These are phyloP conservation scores for Lecanosticta acicola DNA, from an alignment of 2,329 filamentous ascomycete genomes.

Conservation along the genomic window DNA sequence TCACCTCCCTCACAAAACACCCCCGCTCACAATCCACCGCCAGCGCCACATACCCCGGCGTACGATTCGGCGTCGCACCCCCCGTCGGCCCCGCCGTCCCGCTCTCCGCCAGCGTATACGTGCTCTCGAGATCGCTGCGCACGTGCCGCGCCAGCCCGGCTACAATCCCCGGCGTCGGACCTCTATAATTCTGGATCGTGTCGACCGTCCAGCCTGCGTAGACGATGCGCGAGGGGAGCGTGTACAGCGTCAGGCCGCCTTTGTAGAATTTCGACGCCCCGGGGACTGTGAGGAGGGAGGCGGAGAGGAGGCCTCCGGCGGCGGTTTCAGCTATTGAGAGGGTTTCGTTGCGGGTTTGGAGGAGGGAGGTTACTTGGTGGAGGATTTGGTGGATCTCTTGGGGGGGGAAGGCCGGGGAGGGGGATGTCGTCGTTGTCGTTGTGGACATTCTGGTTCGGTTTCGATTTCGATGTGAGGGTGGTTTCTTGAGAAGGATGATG, in stretches of 20 bases:
- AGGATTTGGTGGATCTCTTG: constrained; percentile 40
- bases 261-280: constrained; percentile 56
- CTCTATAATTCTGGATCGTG: constrained; percentile 49
- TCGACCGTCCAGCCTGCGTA: constrained; percentile 58
- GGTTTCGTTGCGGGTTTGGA: constrained; percentile 52
- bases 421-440: constrained; percentile 12
- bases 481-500: no score
- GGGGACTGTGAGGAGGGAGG: constrained; percentile 52
- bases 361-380: constrained; percentile 47
- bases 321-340: constrained; percentile 60
- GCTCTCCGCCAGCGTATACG: constrained; percentile 55
- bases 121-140: constrained; percentile 49
- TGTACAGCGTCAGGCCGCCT: constrained; percentile 60
- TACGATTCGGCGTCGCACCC: constrained; percentile 51
- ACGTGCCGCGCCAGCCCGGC: constrained; percentile 52
- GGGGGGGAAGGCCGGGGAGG: constrained; percentile 36
- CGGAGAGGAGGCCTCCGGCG: constrained; percentile 57
- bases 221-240: constrained; percentile 51
- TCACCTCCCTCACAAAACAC: constrained; percentile 49
- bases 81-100: constrained; percentile 61
- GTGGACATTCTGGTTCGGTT: no score
- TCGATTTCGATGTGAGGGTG: no score
- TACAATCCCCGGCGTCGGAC: constrained; percentile 56
- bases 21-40: constrained; percentile 53
- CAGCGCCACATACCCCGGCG: constrained; percentile 59